These are phyloP conservation scores for Mrakiaceae sp. DNA, from an alignment of 1,284 basidiomycete genomes.

Conservation along the genomic window DNA sequence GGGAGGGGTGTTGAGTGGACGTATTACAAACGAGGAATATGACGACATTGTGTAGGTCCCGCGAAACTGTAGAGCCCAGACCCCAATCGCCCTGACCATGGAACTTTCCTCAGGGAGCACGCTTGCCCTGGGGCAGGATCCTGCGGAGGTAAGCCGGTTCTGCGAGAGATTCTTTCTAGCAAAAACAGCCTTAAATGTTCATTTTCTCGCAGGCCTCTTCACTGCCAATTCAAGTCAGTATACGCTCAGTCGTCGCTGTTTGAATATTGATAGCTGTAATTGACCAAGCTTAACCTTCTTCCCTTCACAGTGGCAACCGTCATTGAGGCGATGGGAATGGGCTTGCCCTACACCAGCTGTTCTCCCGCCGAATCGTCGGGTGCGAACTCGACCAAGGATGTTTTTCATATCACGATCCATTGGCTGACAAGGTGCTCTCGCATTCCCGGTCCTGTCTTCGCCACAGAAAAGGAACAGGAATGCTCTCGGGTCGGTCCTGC, in stretches of 20 bases:
- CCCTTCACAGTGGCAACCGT: slow-evolving; percentile 39
- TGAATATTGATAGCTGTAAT: too few relatives aligned
- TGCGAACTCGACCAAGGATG: too few relatives aligned
- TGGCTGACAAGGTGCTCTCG: too few relatives aligned
- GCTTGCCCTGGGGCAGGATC: slow-evolving; percentile 68
- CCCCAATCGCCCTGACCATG: too few relatives aligned
- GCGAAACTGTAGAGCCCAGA: not conserved
- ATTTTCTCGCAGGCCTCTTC: slow-evolving; percentile 13
- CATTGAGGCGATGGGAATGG: slow-evolving; percentile 77
- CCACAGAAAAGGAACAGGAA: slow-evolving; percentile 75
- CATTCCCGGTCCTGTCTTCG: slow-evolving; percentile 47
- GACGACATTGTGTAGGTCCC: slow-evolving; percentile 53
- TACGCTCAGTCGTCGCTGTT: too few relatives aligned
- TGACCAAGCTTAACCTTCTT: too few relatives aligned
- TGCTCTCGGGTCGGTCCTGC: slow-evolving; percentile 67
- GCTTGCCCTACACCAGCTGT: slow-evolving; percentile 70
- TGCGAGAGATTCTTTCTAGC: too few relatives aligned
- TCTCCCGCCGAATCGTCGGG: slow-evolving; percentile 27
- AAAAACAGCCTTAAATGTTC: slow-evolving; percentile 41
- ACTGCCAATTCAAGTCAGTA: slow-evolving; percentile 54
- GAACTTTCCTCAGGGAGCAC: slow-evolving; percentile 38
- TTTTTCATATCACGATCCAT: too few relatives aligned
- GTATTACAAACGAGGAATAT: slow-evolving; percentile 62
- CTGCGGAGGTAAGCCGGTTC: slow-evolving; percentile 49
- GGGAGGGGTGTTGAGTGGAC: slow-evolving; percentile 48